Base-by-base conservation (phyloP, 139 green algal genomes). In the Yamagishiella unicocca region DNA sequence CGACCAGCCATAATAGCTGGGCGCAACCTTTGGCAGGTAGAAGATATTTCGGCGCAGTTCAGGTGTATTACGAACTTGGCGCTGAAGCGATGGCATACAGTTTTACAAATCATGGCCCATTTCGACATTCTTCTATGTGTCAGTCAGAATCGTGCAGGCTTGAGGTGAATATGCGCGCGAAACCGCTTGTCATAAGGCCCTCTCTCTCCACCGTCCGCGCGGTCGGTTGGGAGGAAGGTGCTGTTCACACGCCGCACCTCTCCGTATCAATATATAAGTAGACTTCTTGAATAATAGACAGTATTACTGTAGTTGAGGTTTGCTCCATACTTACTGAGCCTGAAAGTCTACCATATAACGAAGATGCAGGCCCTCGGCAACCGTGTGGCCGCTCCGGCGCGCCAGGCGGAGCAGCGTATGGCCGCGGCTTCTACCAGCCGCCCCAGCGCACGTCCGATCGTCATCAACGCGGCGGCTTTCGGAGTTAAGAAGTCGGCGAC, bases 401-500 rank as follows among this genome's bases (percentile, higher is more conserved):
- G 61, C 4, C 79, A 66, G 80, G 64, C 62, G 17, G 80, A 86
- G 62, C 58, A 75, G 40, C 80, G 80, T 31, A 75, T 84, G 77
- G 79, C 79, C 22, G 61, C 35, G 2, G 80, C 80, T 7, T 86
- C 80, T 5, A 77, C 80, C 21, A 77, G 80, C 64, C 80, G 80
- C n/a, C 64, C 64, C 19, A 86, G 80, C 80, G n/a, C 14, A 0
- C 43, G 62, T 24, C 64, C 62, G 43, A 46, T 85, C 9, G 80
- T 86, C 42, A 67, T 86, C 43, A 86, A 86, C 45, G 62, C 79
- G 6, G 14, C 80, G 25, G 62, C 62, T 7, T 76, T 78, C 21
- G 64, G 80, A 29, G 80, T 77, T 1, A 86, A 77, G 80, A 86
- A 86, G 64, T 67, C 64, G 7, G 80, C 80, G 24, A 86, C 25